A percentile compares a stretch with the other conserved stretches of the same genome.
Conservation (phyloP, 306 rosid species). For the Datisca glomerata region DNA sequence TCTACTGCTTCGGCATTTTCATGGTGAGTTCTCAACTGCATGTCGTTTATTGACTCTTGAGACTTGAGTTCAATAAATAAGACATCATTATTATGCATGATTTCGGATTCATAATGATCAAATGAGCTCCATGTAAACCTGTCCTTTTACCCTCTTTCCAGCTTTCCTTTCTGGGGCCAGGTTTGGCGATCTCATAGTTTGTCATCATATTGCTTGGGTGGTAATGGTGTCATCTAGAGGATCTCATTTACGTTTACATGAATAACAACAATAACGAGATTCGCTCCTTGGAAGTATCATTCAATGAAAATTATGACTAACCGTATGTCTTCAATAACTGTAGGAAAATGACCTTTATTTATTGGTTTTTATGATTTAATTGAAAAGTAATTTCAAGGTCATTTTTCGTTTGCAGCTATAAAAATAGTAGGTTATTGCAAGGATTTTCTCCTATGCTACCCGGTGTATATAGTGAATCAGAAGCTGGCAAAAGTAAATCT, state of each 20-base stretch:
- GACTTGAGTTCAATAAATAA: background rate
- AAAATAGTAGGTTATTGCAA: background rate
- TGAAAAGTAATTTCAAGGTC: too few species aligned
- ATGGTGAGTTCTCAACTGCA: slow-evolving; percentile 29
- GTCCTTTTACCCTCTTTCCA: too few species aligned
- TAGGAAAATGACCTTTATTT: background rate
- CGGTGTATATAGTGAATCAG: slow-evolving; percentile 5
- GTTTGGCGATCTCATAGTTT: background rate
- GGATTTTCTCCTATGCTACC: slow-evolving; percentile 20
- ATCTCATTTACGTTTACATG: too few species aligned
- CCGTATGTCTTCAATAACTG: background rate
- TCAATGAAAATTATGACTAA: background rate
- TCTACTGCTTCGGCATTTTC: slow-evolving; percentile 65
- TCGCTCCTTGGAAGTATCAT: background rate
- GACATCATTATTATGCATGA: background rate
- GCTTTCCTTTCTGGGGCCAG: background rate
- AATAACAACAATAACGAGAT: too few species aligned
- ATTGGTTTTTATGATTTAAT: background rate
- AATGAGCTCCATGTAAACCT: background rate
- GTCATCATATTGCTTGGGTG: background rate
- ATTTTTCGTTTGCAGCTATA: too few species aligned
- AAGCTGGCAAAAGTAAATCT: slow-evolving; percentile 23
- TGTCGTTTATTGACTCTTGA: slow-evolving; percentile 4
- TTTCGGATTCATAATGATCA: background rate
- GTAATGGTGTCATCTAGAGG: background rate